These are phyloP conservation scores for Fusarium humuli DNA, from an alignment of 2,329 filamentous ascomycete genomes.

Conservation along the genomic window DNA sequence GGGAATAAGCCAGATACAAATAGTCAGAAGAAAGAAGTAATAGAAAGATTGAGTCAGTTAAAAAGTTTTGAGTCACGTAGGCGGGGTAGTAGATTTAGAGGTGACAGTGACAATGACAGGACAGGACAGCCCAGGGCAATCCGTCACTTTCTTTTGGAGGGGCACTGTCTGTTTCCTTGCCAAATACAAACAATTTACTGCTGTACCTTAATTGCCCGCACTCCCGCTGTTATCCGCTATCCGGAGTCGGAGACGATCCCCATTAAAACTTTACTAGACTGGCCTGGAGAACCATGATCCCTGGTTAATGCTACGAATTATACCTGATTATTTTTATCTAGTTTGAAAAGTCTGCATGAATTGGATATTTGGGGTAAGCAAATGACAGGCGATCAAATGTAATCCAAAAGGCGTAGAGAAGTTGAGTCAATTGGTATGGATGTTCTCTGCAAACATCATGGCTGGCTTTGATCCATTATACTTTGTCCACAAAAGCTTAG, in stretches of 20 bases:
- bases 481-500: not conserved
- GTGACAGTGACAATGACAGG: not conserved
- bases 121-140: not conserved
- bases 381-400: not conserved
- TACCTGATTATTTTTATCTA: not conserved
- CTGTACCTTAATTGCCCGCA: constrained; percentile 11
- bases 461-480: not conserved
- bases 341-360: not conserved
- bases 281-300: constrained; percentile 9
- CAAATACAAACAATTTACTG: not conserved
- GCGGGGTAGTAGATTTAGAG: constrained; percentile 27
- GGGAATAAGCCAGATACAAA: constrained; percentile 18
- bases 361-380: not conserved
- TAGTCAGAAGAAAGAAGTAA: constrained; percentile 15
- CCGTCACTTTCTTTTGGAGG: constrained; percentile 15
- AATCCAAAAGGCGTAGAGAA: not conserved
- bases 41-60: constrained; percentile 31
- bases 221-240: constrained; percentile 21
- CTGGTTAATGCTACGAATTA: not conserved
- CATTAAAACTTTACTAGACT: constrained; percentile 1
- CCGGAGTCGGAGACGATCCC: constrained; percentile 22
- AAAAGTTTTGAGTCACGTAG: constrained; percentile 31
- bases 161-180: constrained; percentile 13
- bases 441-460: not conserved
- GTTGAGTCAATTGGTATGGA: not conserved